phyloP scores from a whole-genome alignment of 2,329 filamentous ascomycete genomes.

The Fusarium beomiforme region DNA sequence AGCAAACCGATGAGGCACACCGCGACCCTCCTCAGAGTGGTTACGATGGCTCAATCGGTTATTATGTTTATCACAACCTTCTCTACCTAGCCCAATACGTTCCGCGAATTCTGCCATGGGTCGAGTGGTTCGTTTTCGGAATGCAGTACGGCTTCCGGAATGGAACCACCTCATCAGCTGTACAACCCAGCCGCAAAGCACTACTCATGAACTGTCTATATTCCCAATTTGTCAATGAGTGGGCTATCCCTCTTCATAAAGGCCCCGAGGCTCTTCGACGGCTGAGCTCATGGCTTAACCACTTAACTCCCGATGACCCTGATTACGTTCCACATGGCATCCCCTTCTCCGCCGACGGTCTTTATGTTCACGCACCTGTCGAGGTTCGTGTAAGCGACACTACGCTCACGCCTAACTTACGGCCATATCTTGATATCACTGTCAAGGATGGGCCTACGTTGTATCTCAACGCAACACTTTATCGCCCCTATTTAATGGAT shows the following conservation, averaged over 20 bases:
- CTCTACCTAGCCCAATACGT: conserved; percentile 82
- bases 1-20: conserved; percentile 73
- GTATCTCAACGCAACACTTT: conserved; percentile 91
- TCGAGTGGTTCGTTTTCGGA: conserved; percentile 97
- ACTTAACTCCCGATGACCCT: conserved; percentile 68
- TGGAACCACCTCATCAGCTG: conserved; percentile 73
- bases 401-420: conserved; percentile 48
- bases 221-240: conserved; percentile 98
- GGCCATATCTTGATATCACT: conserved; percentile 75
- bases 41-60: conserved; percentile 85
- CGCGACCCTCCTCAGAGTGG: conserved; percentile 73
- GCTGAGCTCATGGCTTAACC: conserved; percentile 85
- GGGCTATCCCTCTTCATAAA: conserved; percentile 87
- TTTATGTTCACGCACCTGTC: conserved; percentile 90
- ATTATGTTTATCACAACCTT: conserved; percentile 91
- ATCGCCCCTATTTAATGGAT: conserved; percentile 81
- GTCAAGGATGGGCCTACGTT: conserved; percentile 75
- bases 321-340: conserved; percentile 74
- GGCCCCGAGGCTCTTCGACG: conserved; percentile 88
- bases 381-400: conserved; percentile 90
- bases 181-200: conserved; percentile 82
- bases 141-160: conserved; percentile 95
- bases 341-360: conserved; percentile 79
- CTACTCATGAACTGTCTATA: conserved; percentile 97
- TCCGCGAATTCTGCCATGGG: conserved; percentile 82